Evolutionary conservation across 495 filamentous ascomycete species (phyloP).

Genomic region (Letharia lupina): DNA sequence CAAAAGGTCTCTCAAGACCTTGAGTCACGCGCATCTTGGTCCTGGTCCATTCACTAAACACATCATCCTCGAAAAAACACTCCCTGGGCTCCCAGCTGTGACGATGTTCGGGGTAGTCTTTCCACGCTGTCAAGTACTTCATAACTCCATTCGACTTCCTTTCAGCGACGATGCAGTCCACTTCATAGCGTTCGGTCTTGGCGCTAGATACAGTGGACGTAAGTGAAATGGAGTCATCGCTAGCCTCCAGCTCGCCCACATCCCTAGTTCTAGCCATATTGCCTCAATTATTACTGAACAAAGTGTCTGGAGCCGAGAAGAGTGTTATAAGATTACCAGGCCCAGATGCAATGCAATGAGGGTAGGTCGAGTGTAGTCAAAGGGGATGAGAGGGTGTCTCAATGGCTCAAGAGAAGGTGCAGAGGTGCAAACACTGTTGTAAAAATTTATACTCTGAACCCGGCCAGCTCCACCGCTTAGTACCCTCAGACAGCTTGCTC

Average conservation of each 20-base stretch:
- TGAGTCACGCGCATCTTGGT: constrained; percentile 38
- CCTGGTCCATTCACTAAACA: constrained; percentile 46
- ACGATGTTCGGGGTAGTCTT: constrained; percentile 47
- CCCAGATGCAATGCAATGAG: neutral
- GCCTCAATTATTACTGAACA: neutral
- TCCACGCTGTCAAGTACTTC: constrained; percentile 60
- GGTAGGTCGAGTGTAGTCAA: neutral
- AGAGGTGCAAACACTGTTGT: neutral
- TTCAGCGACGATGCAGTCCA: constrained; percentile 45
- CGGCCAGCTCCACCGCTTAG: neutral
- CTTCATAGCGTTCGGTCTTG: constrained; percentile 33
- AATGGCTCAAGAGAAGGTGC: neutral
- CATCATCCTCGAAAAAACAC: constrained; percentile 41
- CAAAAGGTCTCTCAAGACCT: constrained; percentile 39
- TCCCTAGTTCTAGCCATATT: constrained; percentile 1
- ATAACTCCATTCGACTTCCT: constrained; percentile 31
- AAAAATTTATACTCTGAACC: neutral
- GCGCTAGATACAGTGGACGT: constrained; percentile 47
- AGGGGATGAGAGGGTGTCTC: neutral
- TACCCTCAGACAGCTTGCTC: neutral
- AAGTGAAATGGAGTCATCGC: constrained; percentile 52
- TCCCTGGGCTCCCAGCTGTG: constrained; percentile 58
- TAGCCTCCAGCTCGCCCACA: constrained; percentile 13
- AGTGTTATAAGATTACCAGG: neutral
- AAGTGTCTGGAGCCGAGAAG: neutral